Percentiles rank a stretch among this genome's conserved stretches.
phyloP scores from a whole-genome alignment of 306 rosid species.

The Castanea sativa region DNA sequence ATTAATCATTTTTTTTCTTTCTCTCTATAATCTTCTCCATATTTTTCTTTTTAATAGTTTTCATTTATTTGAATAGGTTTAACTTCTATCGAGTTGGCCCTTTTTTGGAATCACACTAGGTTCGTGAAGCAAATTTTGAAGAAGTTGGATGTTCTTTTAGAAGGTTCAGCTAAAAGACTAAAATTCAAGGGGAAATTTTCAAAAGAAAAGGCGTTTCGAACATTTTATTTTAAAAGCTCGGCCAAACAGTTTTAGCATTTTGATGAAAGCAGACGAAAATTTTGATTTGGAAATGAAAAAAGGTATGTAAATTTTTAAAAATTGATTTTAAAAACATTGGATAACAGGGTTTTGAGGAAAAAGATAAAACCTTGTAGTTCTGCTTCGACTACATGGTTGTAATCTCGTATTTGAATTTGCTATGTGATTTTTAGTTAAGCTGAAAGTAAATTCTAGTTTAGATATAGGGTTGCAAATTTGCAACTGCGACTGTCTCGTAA shows the following conservation, averaged over 20 bases:
- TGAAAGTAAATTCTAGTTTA: too few relatives aligned
- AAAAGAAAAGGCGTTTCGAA: neutral
- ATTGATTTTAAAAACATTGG: neutral
- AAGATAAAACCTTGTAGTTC: neutral
- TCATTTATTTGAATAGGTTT: too few relatives aligned
- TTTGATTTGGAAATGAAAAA: neutral
- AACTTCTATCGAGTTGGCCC: neutral
- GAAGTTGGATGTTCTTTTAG: neutral
- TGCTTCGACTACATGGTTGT: too few relatives aligned
- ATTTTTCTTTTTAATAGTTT: too few relatives aligned
- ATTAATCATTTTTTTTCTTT: too few relatives aligned
- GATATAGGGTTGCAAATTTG: too few relatives aligned
- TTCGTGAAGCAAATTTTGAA: neutral
- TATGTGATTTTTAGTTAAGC: too few relatives aligned
- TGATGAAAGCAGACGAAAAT: neutral
- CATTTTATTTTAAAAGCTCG: neutral
- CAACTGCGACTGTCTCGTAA: too few relatives aligned
- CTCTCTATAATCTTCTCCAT: too few relatives aligned
- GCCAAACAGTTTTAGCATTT: neutral
- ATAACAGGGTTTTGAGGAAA: neutral
- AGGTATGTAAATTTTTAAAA: neutral
- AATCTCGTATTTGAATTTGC: too few relatives aligned
- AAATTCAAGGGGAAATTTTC: neutral
- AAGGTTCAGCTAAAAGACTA: neutral
- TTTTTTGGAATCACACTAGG: neutral